Conservation (phyloP, 1,139 yeast genomes). For the Yamadazyma membranifaciens region DNA sequence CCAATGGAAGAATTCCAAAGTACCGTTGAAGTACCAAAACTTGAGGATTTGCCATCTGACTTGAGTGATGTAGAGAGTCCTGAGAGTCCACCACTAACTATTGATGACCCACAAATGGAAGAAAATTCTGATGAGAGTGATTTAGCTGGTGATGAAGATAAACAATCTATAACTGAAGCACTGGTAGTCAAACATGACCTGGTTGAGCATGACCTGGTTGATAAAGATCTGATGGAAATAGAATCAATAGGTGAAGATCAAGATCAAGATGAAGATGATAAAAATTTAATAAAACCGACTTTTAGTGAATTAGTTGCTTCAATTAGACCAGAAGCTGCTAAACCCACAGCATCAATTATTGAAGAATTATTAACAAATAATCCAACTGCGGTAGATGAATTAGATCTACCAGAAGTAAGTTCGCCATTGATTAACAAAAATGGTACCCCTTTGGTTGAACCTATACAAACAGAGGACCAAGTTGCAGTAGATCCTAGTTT, state of each 20-base stretch:
- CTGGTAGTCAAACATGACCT: too few species aligned
- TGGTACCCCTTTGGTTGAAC: not conserved
- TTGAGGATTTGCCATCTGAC: slow-evolving; percentile 11
- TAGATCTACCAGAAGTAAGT: not conserved
- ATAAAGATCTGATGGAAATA: too few species aligned
- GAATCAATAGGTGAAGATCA: slow-evolving; percentile 4
- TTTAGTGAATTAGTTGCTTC: not conserved
- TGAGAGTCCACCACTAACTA: not conserved
- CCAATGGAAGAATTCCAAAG: slow-evolving; percentile 30
- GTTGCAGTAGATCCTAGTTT: not conserved
- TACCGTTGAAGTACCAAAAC: slow-evolving; percentile 9
- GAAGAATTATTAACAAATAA: too few species aligned
- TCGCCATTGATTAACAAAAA: not conserved
- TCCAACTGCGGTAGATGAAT: not conserved
- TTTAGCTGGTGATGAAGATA: not conserved
- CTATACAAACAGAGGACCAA: not conserved
- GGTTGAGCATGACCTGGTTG: too few species aligned
- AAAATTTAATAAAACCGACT: not conserved
- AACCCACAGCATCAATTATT: not conserved
- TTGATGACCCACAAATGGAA: slow-evolving; percentile 1
- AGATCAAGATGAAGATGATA: not conserved
- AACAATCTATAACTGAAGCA: not conserved
- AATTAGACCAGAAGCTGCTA: not conserved
- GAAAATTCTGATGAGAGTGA: not conserved
- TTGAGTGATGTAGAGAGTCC: not conserved